These are phyloP conservation scores for Hawksworthiomyces lignivorus DNA, from an alignment of 2,329 filamentous ascomycete genomes.

Conservation along the genomic window DNA sequence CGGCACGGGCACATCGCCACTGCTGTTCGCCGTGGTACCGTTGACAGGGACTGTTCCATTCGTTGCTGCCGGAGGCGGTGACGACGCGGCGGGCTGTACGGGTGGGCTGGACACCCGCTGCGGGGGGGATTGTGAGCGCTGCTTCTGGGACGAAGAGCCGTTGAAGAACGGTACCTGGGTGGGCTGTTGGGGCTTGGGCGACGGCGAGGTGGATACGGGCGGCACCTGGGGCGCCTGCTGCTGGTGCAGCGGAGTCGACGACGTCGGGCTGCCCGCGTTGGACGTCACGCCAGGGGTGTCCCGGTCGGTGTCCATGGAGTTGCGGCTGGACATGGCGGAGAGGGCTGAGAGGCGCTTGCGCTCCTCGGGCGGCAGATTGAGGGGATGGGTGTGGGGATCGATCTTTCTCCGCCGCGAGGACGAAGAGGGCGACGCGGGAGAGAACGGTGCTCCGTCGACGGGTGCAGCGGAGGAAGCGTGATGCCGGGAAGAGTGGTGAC, in stretches of 20 bases:
- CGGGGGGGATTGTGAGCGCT: conserved; percentile 26
- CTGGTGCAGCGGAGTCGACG: conserved; percentile 40
- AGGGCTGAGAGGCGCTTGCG: conserved; percentile 66
- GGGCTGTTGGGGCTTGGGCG: conserved; percentile 5
- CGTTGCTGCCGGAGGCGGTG: conserved; percentile 1
- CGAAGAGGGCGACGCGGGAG: conserved; percentile 27
- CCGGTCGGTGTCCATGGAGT: conserved; percentile 71
- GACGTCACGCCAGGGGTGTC: conserved; percentile 41
- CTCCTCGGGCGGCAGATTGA: conserved; percentile 87
- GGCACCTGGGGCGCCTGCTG: conserved; percentile 32
- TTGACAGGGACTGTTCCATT: conserved; percentile 42
- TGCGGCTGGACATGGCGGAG: conserved; percentile 53
- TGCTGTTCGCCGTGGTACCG: conserved; percentile 30
- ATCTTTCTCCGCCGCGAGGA: conserved; percentile 44
- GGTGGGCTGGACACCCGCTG: conserved; percentile 21
- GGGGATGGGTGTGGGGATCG: conserved; percentile 70
- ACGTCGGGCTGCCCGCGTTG: conserved; percentile 36
- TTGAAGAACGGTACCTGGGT: no score
- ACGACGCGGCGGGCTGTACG: conserved; percentile 1
- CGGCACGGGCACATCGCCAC: conserved; percentile 47
- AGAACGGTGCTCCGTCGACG: not conserved
- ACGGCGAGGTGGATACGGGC: conserved; percentile 7
- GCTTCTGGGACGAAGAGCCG: conserved; percentile 10
- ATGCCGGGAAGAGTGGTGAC: conserved; percentile 2
- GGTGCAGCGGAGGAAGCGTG: not conserved